These are phyloP conservation scores for Mollisiaceae sp. DNA, from an alignment of 2,329 filamentous ascomycete species.

Conservation along the genomic window DNA sequence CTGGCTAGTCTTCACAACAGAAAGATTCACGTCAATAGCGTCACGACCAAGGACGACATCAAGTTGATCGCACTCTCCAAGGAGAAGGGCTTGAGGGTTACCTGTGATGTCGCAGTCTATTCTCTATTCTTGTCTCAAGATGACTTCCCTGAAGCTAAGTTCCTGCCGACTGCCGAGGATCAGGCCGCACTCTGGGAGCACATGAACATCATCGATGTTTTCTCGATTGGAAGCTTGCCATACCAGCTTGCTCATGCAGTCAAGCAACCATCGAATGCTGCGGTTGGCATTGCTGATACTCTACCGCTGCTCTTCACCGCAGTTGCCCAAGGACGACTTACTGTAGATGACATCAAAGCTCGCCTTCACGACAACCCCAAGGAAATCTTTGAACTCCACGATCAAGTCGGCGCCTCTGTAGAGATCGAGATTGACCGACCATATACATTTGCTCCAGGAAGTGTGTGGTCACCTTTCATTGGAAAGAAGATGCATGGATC, in stretches of 20 bases:
- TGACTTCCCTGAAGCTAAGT: slow-evolving; percentile 70
- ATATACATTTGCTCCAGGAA: slow-evolving; percentile 59
- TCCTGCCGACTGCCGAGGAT: slow-evolving; percentile 69
- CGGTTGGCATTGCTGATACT: slow-evolving; percentile 73
- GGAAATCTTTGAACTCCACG: slow-evolving; percentile 81
- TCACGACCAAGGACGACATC: slow-evolving; percentile 83
- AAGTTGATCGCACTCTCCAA: slow-evolving; percentile 78
- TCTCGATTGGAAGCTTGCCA: slow-evolving; percentile 78
- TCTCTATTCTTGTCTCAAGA: slow-evolving; percentile 75
- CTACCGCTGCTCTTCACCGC: slow-evolving; percentile 78
- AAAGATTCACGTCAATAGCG: slow-evolving; percentile 79
- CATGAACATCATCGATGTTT: slow-evolving; percentile 75
- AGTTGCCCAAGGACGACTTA: slow-evolving; percentile 74
- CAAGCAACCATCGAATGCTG: slow-evolving; percentile 59
- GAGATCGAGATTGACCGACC: slow-evolving; percentile 79
- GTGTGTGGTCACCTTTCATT: slow-evolving; percentile 73
- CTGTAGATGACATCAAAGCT: slow-evolving; percentile 72
- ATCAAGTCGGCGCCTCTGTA: slow-evolving; percentile 73
- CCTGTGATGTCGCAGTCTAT: slow-evolving; percentile 83
- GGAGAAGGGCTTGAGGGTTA: slow-evolving; percentile 80
- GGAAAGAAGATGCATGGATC: slow-evolving; percentile 71
- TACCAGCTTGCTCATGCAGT: slow-evolving; percentile 71
- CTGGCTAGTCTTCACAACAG: slow-evolving; percentile 79
- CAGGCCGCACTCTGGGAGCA: slow-evolving; percentile 78
- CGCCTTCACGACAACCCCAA: slow-evolving; percentile 80